Evolutionary conservation across 306 rosid species (phyloP).

Genomic region (Gleditsia sinensis): DNA sequence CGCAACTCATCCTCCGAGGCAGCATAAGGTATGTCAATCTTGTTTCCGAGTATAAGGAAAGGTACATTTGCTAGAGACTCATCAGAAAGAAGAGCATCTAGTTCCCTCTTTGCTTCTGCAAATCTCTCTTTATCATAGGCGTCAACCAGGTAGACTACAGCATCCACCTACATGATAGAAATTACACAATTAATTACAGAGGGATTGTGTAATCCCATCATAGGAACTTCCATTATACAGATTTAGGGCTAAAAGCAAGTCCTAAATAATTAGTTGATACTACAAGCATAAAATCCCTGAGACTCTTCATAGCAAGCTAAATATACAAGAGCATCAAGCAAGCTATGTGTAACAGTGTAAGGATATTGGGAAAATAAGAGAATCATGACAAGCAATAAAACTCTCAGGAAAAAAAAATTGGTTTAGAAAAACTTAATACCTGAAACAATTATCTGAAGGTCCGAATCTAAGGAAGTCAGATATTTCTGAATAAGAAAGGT

Average conservation of each 20-base stretch:
- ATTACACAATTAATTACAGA: not conserved
- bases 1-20: constrained; percentile 70
- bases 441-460: too few species aligned
- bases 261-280: not conserved
- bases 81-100: constrained; percentile 63
- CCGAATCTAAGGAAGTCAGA: not conserved
- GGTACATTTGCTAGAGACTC: constrained; percentile 59
- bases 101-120: constrained; percentile 61
- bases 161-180: constrained; percentile 56
- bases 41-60: constrained; percentile 64
- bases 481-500: not conserved
- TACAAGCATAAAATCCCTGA: not conserved
- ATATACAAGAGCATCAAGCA: not conserved
- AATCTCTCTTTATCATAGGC: constrained; percentile 60
- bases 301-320: not conserved
- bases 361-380: not conserved
- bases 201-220: not conserved
- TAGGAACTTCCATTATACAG: not conserved
- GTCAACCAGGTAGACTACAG: constrained; percentile 64
- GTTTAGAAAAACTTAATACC: not conserved
- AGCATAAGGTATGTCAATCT: constrained; percentile 67
- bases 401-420: not conserved
- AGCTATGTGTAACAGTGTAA: not conserved
- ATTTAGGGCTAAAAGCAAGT: not conserved
- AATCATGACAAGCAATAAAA: not conserved